phyloP scores from a whole-genome alignment of 1,284 basidiomycete species.

The Trametes sp. region DNA sequence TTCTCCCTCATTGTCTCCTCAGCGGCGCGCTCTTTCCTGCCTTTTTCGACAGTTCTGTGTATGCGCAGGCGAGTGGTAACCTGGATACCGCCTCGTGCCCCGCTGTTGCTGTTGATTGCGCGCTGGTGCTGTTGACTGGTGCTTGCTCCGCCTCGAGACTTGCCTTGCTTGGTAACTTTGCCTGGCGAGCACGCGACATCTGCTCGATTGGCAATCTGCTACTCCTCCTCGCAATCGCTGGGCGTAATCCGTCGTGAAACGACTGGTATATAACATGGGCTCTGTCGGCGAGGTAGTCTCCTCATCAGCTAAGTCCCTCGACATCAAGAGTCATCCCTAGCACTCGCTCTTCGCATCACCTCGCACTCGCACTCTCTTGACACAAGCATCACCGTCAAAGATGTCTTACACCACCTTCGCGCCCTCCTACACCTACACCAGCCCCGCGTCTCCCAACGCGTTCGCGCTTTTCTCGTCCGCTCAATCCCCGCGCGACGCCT shows the following conservation, averaged over 20 bases:
- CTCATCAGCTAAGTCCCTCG: conserved; percentile 16
- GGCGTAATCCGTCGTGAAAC: conserved; percentile 16
- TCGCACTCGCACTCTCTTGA: conserved; percentile 1
- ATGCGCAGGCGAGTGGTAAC: conserved; percentile 9
- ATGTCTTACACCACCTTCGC: conserved; percentile 31
- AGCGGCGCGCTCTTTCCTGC: background rate
- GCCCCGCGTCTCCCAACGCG: conserved; percentile 33
- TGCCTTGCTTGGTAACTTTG: conserved; percentile 16
- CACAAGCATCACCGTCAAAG: conserved; percentile 5
- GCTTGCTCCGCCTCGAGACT: conserved; percentile 10
- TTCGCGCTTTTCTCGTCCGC: conserved; percentile 36
- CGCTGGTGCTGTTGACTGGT: background rate
- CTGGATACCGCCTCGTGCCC: background rate
- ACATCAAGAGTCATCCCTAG: conserved; percentile 6
- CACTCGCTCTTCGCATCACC: conserved; percentile 5
- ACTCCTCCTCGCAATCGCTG: conserved; percentile 6
- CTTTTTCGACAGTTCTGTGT: background rate
- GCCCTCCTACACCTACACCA: conserved; percentile 28
- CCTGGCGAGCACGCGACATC: background rate
- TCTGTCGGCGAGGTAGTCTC: background rate
- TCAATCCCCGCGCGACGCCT: conserved; percentile 38
- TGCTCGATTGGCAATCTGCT: conserved; percentile 17
- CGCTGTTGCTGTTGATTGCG: background rate
- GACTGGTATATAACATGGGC: conserved; percentile 13
- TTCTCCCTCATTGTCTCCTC: conserved; percentile 11